A percentile compares a stretch with the other conserved stretches of the same genome.
phyloP scores from a whole-genome alignment of 2,329 filamentous ascomycete genomes.

The Aureobasidium melanogenum region DNA sequence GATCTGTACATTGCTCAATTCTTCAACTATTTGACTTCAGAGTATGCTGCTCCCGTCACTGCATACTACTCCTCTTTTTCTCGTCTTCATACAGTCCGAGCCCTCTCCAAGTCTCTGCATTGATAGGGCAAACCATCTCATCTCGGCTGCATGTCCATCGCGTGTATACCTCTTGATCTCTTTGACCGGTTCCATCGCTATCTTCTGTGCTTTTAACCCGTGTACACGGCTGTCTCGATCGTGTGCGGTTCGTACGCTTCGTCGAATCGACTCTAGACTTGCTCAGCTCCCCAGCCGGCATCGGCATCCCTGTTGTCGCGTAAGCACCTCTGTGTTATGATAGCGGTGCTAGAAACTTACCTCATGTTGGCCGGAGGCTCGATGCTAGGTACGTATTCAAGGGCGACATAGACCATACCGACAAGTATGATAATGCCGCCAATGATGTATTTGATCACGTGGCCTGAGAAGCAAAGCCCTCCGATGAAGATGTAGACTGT shows the following conservation, averaged over 20 bases:
- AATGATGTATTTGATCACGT: conserved; percentile 61
- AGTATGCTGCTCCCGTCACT: background rate
- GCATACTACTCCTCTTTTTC: background rate
- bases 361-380: conserved; percentile 47
- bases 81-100: background rate
- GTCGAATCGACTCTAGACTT: conserved; percentile 32
- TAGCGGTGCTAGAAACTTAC: conserved; percentile 20
- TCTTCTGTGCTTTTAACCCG: background rate
- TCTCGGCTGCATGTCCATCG: background rate
- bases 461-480: conserved; percentile 65
- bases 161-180: background rate
- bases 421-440: conserved; percentile 69
- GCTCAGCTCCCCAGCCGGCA: conserved; percentile 44
- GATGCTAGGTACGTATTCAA: conserved; percentile 44
- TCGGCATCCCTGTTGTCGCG: conserved; percentile 35
- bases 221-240: background rate
- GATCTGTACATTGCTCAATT: background rate
- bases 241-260: background rate
- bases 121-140: background rate
- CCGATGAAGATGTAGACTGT: conserved; percentile 95
- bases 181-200: background rate
- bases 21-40: background rate
- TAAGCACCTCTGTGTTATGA: background rate
- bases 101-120: background rate
- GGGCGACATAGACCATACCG: conserved; percentile 62